Evolutionary conservation across 2,329 filamentous ascomycete genomes (phyloP).

Genomic region (Fusarium secorum): DNA sequence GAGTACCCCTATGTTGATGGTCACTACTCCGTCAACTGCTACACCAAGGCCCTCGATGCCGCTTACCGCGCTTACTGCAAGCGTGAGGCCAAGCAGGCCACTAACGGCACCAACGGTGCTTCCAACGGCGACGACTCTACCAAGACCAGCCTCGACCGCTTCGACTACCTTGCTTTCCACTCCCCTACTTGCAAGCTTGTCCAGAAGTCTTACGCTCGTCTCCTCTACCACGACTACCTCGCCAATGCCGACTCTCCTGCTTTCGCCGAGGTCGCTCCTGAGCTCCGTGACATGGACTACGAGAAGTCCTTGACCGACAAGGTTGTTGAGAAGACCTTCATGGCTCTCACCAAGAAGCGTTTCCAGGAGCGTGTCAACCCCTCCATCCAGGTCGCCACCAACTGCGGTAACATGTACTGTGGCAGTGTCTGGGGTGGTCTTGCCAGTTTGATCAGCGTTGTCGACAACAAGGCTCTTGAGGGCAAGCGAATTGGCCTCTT

Average conservation of each 20-base stretch:
- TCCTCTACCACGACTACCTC: constrained; percentile 88
- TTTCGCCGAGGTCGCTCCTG: constrained; percentile 78
- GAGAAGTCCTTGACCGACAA: constrained; percentile 82
- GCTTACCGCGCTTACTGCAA: constrained; percentile 83
- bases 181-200: constrained; percentile 88
- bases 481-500: constrained; percentile 79
- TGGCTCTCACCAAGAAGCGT: constrained; percentile 83
- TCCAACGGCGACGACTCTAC: constrained; percentile 54
- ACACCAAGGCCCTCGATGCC: constrained; percentile 79
- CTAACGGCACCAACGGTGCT: constrained; percentile 62
- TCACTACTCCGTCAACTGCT: constrained; percentile 83
- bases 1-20: constrained; percentile 88
- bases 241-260: constrained; percentile 69
- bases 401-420: constrained; percentile 76
- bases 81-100: constrained; percentile 69
- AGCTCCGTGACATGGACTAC: constrained; percentile 81
- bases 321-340: constrained; percentile 85
- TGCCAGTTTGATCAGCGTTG: constrained; percentile 71
- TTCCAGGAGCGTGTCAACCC: constrained; percentile 81
- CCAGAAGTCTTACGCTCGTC: constrained; percentile 82
- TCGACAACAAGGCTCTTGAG: constrained; percentile 68
- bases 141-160: constrained; percentile 77
- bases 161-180: constrained; percentile 86
- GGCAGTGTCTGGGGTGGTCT: constrained; percentile 80
- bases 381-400: constrained; percentile 77